Evolutionary conservation across 2,329 filamentous ascomycete genomes (phyloP).

Genomic region (Hypomyces rosellus): DNA sequence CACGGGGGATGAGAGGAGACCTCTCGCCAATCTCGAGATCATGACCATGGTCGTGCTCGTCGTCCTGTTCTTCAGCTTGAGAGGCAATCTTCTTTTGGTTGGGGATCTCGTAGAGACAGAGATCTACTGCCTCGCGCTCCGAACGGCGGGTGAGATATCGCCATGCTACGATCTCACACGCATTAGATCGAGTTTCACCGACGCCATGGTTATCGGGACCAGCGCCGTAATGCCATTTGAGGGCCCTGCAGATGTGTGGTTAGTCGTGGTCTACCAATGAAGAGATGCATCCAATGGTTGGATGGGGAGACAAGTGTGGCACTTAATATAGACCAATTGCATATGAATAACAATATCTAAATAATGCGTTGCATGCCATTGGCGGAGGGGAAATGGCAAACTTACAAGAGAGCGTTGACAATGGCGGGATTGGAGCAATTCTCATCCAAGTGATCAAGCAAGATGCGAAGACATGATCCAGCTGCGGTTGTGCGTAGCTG

Average conservation of each 20-base stretch:
- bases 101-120: constrained; percentile 67
- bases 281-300: background rate
- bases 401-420: constrained; percentile 67
- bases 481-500: constrained; percentile 62
- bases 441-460: constrained; percentile 59
- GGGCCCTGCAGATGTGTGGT: constrained; percentile 46
- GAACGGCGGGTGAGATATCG: constrained; percentile 65
- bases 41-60: constrained; percentile 7
- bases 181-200: constrained; percentile 61
- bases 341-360: too few relatives aligned
- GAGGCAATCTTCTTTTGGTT: constrained; percentile 23
- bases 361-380: too few relatives aligned
- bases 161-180: constrained; percentile 78
- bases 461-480: constrained; percentile 47
- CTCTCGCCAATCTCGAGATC: constrained; percentile 43
- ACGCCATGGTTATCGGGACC: constrained; percentile 59
- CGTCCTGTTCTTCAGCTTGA: constrained; percentile 5
- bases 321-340: background rate
- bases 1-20: constrained; percentile 39
- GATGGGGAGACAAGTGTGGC: background rate
- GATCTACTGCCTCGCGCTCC: constrained; percentile 67
- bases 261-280: constrained; percentile 1
- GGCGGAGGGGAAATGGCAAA: constrained; percentile 14
- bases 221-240: constrained; percentile 68
- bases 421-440: constrained; percentile 62